These are phyloP conservation scores for Trichophyton rubrum DNA, from an alignment of 2,329 filamentous ascomycete genomes.

Conservation along the genomic window DNA sequence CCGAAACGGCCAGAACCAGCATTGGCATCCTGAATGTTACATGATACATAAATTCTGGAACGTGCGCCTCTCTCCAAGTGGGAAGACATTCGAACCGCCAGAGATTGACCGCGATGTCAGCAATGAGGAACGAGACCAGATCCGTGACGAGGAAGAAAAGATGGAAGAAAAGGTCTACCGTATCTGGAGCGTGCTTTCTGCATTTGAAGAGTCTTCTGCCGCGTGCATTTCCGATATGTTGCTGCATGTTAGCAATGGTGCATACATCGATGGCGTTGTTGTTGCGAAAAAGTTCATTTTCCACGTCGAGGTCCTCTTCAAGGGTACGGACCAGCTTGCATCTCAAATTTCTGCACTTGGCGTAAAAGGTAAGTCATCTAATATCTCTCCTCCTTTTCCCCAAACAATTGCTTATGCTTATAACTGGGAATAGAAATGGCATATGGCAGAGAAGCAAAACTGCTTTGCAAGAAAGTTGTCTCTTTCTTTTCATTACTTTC, in stretches of 20 bases:
- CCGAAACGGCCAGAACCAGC: constrained; percentile 92
- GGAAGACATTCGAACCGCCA: constrained; percentile 37
- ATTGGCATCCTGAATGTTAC: constrained; percentile 99
- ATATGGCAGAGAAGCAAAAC: constrained; percentile 90
- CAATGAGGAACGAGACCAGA: constrained; percentile 57
- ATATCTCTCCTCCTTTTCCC: not conserved
- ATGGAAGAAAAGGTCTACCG: constrained; percentile 97
- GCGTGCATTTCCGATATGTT: constrained; percentile 99
- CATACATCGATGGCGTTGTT: constrained; percentile 87
- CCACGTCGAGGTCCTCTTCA: constrained; percentile 88
- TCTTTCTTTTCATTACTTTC: constrained; percentile 92
- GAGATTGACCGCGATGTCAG: constrained; percentile 45
- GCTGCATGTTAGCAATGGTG: constrained; percentile 92
- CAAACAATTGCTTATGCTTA: not conserved
- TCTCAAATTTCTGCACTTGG: constrained; percentile 53
- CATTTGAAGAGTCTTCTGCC: constrained; percentile 93
- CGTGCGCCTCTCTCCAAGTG: constrained; percentile 61
- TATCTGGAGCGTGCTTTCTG: constrained; percentile 95
- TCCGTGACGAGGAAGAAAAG: constrained; percentile 75
- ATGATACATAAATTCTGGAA: constrained; percentile 99
- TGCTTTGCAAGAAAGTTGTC: constrained; percentile 99
- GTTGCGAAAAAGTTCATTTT: constrained; percentile 93
- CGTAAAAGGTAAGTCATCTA: constrained; percentile 51
- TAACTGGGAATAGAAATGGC: constrained; percentile 52
- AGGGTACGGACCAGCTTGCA: constrained; percentile 75